Evolutionary conservation across 176 grass and related monocot genomes (phyloP).

Genomic region (Urochloa ruziziensis): DNA sequence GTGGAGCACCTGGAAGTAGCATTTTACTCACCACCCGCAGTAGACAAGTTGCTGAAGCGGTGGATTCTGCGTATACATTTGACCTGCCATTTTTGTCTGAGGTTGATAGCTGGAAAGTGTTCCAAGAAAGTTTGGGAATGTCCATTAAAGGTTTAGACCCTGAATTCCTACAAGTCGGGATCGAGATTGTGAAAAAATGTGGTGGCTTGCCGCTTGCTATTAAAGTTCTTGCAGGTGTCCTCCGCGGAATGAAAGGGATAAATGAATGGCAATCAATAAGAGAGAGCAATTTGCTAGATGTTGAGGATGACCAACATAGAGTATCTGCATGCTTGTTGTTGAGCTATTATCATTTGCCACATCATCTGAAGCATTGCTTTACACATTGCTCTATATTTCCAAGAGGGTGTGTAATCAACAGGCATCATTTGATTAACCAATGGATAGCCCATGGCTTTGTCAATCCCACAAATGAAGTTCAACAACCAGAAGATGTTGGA

Average conservation of each 20-base stretch:
- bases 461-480: neutral
- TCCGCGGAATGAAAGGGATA: neutral
- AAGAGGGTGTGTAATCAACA: neutral
- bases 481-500: neutral
- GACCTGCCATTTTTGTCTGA: constrained; percentile 4
- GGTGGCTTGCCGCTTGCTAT: constrained; percentile 13
- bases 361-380: neutral
- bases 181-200: constrained; percentile 28
- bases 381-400: neutral
- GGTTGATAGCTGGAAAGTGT: neutral
- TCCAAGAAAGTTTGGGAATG: neutral
- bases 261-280: neutral
- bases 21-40: constrained; percentile 36
- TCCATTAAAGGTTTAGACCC: neutral
- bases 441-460: neutral
- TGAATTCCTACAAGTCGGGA: neutral
- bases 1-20: constrained; percentile 3
- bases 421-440: neutral
- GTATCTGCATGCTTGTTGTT: neutral
- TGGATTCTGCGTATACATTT: neutral
- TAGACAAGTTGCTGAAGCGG: neutral
- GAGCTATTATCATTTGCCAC: neutral
- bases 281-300: constrained; percentile 22
- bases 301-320: neutral
- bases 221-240: constrained; percentile 14